phyloP scores from a whole-genome alignment of 345 rosid species.

The Gossypium turneri region DNA sequence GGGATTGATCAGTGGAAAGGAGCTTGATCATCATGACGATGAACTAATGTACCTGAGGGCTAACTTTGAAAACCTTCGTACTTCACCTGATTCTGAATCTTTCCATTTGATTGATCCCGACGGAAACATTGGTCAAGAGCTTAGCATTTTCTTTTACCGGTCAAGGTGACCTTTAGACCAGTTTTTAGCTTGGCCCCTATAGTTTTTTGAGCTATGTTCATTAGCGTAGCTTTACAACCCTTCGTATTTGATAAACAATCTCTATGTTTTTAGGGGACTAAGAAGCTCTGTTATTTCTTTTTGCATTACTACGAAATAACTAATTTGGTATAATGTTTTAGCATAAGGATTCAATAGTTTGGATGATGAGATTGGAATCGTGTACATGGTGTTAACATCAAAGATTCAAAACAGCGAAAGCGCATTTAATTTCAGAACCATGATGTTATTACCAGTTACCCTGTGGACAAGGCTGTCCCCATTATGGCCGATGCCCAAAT shows the following conservation, averaged over 20 bases:
- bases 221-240: not conserved
- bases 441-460: not conserved
- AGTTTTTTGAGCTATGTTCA: conserved; percentile 11
- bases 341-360: not conserved
- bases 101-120: conserved; percentile 73
- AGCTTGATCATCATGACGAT: conserved; percentile 33
- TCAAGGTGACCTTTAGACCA: conserved; percentile 17
- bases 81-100: conserved; percentile 52
- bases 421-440: not conserved
- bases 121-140: conserved; percentile 67
- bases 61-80: conserved; percentile 43
- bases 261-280: not conserved
- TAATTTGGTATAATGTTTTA: not conserved
- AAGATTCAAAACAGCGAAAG: conserved; percentile 12
- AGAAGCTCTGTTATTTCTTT: not conserved
- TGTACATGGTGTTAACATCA: not conserved
- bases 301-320: not conserved
- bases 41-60: conserved; percentile 68
- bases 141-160: conserved; percentile 58
- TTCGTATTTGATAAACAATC: not conserved
- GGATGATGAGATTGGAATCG: not conserved
- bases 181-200: not conserved
- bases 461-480: conserved; percentile 8
- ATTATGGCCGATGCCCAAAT: not conserved
- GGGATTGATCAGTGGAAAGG: conserved; percentile 48